Base-by-base conservation (phyloP, 805 yeast species). In the Yamadazyma nakazawae region DNA sequence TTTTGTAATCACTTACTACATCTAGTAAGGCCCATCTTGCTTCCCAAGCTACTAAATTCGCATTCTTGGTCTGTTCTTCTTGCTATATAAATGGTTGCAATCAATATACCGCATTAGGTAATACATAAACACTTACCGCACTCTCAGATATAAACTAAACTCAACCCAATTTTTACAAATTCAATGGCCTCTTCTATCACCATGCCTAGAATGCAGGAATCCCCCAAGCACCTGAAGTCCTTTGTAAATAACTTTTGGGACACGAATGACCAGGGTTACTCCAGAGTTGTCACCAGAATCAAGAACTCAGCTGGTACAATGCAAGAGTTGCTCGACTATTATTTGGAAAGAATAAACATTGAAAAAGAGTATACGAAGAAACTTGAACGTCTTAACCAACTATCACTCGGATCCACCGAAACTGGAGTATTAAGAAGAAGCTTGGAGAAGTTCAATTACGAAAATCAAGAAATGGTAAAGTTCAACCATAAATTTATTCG, bases 351-450 rank as follows among this genome's bases (percentile, higher is more conserved):
- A 34, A 66, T 78, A 1, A 68, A 78, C 13, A 76, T 89, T 34
- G 96, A 88, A 56, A 85, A 81, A 50, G 96, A 89, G 21, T 87
- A 86, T 57, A 67, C 82, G 34, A 75, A 78, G 46, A 75, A 73
- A 48, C 61, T 89, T 53, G 67, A 67, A 37, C 70, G 75, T 13
- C 65, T 88, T 18, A 67, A 86, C 17, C 64, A 67, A 42, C 56
- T 54, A 1, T 47, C 68, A 0, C 62, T 81, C 3, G 91, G 90
- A 1, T 59, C 77, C 2, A 71, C 68, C 47, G 88, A 82, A 53
- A 70, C 78, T 0, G 92, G 91, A 0, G 65, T 81, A 0, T 62
- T 85, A 48, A 79, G 75, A 54, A 68, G 73, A 8, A 76, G 88
- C 8, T 68, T 88, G 9, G 88, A 84, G 40, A 68, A 72, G 19